phyloP scores from a whole-genome alignment of 148 eudicot species.

The Persicaria tinctoria region DNA sequence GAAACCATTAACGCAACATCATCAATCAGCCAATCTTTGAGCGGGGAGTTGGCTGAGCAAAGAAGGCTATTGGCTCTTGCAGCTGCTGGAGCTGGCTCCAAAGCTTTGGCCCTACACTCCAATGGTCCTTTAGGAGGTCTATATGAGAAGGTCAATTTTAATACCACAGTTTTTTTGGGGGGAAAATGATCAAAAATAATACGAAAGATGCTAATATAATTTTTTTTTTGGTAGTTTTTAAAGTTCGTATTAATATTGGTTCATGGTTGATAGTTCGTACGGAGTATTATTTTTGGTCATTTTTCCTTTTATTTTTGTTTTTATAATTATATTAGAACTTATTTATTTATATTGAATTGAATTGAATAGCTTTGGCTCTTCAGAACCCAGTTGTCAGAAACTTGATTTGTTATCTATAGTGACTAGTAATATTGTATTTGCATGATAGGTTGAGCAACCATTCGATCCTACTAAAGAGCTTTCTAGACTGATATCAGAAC shows the following conservation, averaged over 20 bases:
- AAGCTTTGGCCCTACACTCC: slow-evolving; percentile 52
- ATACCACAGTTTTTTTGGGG: too few species aligned
- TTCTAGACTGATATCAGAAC: slow-evolving; percentile 71
- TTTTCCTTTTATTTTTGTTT: slow-evolving; percentile 4
- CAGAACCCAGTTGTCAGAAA: neutral
- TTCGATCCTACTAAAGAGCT: slow-evolving; percentile 82
- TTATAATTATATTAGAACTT: too few species aligned
- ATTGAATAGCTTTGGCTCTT: slow-evolving; percentile 7
- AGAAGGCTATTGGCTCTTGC: slow-evolving; percentile 78
- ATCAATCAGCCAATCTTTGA: slow-evolving; percentile 64
- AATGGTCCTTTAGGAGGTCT: slow-evolving; percentile 79
- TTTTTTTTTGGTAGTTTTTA: too few species aligned
- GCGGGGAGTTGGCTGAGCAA: slow-evolving; percentile 80
- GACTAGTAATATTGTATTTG: slow-evolving; percentile 9
- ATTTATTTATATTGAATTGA: neutral
- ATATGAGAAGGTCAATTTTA: slow-evolving; percentile 50
- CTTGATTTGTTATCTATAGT: neutral
- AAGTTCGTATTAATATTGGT: too few species aligned
- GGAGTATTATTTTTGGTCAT: too few species aligned
- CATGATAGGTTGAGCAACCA: slow-evolving; percentile 69
- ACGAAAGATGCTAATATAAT: too few species aligned
- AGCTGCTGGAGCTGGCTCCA: slow-evolving; percentile 65
- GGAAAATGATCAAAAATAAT: too few species aligned
- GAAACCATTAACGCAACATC: slow-evolving; percentile 81
- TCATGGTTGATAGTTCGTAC: too few species aligned